Evolutionary conservation across 192 early-diverging fungal species (phyloP).

Genomic region (Gigaspora rosea): DNA sequence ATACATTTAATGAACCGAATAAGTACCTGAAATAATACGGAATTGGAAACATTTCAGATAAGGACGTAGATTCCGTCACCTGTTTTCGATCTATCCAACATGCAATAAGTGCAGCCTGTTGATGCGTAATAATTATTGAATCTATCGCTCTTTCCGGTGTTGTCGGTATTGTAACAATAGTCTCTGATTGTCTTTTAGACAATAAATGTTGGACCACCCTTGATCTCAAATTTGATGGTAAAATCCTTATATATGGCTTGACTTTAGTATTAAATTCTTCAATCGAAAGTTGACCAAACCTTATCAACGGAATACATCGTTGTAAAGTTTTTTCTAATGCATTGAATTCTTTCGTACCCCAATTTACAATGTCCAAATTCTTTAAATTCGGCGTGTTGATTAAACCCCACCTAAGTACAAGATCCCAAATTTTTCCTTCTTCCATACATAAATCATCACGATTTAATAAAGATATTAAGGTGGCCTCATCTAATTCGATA

Average conservation of each 20-base stretch:
- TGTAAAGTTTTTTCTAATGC: slow-evolving; percentile 24
- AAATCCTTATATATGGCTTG: slow-evolving; percentile 19
- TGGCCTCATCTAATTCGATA: slow-evolving; percentile 22
- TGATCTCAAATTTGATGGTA: slow-evolving; percentile 15
- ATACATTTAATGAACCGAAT: no score
- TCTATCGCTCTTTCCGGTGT: slow-evolving; percentile 21
- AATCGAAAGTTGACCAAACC: slow-evolving; percentile 21
- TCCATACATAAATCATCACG: slow-evolving; percentile 32
- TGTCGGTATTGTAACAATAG: not conserved
- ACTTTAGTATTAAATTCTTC: slow-evolving; percentile 28
- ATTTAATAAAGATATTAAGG: slow-evolving; percentile 14
- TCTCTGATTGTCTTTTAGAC: not conserved
- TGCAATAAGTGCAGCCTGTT: slow-evolving; percentile 27
- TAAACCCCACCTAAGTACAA: slow-evolving; percentile 27
- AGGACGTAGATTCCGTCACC: not conserved
- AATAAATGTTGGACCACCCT: slow-evolving; percentile 21
- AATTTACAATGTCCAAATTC: slow-evolving; percentile 18
- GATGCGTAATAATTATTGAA: slow-evolving; percentile 29
- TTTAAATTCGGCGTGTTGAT: slow-evolving; percentile 12
- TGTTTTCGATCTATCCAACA: slow-evolving; percentile 30
- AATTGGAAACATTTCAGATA: not conserved
- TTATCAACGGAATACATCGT: slow-evolving; percentile 28
- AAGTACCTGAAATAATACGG: slow-evolving; percentile 26
- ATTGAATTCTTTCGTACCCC: slow-evolving; percentile 13
- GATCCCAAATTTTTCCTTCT: slow-evolving; percentile 31